Base-by-base conservation (phyloP, 2,329 filamentous ascomycete species). In the Penicillium aurantiogriseum region DNA sequence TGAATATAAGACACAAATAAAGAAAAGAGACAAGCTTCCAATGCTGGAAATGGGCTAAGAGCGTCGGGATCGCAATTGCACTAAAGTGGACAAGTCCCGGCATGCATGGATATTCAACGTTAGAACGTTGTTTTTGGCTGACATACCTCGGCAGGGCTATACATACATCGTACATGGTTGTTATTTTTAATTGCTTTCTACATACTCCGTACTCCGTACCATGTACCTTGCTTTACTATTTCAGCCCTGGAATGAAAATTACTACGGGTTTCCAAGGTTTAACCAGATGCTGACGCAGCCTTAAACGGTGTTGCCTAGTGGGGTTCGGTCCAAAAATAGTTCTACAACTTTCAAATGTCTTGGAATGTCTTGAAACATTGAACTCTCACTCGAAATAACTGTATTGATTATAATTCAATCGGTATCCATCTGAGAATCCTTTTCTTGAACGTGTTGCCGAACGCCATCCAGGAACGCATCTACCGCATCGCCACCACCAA, bases 401-500 rank as follows among this genome's bases (percentile, higher is more conserved):
- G 17, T 23, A 44, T 51, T 35, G 15, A 47, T 55, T 35, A 25
- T 49, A 15, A 43, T 58, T 71, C 61, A 76, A 64, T 78, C 75
- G 35, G 75, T 77, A 44, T 80, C 76, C 78, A 80, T 80, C 45
- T 65, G 66, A 57, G 75, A 65, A 58, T 72, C 67, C 46, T 71
- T 64, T 38, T 88, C 83, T 76, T 90, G 83, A 0, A 92, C 88
- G 6, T 85, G 87, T 77, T 85, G 88, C 81, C 89, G 94, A 47
- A 97, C 87, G 3, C 93, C 94, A 55, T 95, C 85, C 23, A 99
- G 83, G 75, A 99, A 99, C 4, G 90, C 90, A 77, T 95, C 88
- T 2, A 99, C 87, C 13, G 93, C 93, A 67, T 94, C 88, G 6
- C 89, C 90, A 51, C 92, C 92, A 43, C 92, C 93, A 45, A 97